Percentiles rank a stretch among this genome's conserved stretches.
phyloP scores from a whole-genome alignment of 1,284 basidiomycete species.

The Vanrija sp. region DNA sequence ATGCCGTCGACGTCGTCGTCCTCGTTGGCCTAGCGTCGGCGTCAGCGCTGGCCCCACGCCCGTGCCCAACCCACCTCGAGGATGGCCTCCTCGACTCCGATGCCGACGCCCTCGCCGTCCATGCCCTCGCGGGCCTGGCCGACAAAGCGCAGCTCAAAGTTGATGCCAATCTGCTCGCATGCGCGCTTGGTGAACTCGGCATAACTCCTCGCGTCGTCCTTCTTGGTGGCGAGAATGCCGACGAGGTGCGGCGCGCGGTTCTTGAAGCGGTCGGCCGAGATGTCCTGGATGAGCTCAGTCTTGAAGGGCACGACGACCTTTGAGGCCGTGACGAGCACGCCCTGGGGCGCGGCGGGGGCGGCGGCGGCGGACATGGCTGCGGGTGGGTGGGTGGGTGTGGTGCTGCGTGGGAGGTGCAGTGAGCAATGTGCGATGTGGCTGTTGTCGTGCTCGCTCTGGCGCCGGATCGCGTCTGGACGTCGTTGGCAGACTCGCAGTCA shows the following conservation, averaged over 20 bases:
- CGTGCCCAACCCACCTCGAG: conserved; percentile 60
- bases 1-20: conserved; percentile 85
- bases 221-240: conserved; percentile 84
- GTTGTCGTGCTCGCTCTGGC: too few relatives aligned
- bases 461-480: too few relatives aligned
- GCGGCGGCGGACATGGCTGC: conserved; percentile 12
- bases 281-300: conserved; percentile 39
- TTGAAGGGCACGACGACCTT: conserved; percentile 50
- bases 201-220: conserved; percentile 82
- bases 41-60: conserved; percentile 28
- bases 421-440: neutral
- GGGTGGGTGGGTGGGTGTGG: neutral
- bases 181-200: conserved; percentile 91
- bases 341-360: conserved; percentile 20
- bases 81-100: conserved; percentile 88
- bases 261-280: conserved; percentile 32
- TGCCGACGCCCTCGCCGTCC: conserved; percentile 54
- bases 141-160: conserved; percentile 71
- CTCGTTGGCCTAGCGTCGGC: conserved; percentile 63
- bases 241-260: conserved; percentile 66
- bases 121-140: conserved; percentile 54
- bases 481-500: too few relatives aligned
- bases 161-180: conserved; percentile 81
- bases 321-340: conserved; percentile 46
- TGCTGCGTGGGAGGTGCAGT: neutral